Conservation (phyloP, 345 rosid genomes). For the Syzygium jambos region DNA sequence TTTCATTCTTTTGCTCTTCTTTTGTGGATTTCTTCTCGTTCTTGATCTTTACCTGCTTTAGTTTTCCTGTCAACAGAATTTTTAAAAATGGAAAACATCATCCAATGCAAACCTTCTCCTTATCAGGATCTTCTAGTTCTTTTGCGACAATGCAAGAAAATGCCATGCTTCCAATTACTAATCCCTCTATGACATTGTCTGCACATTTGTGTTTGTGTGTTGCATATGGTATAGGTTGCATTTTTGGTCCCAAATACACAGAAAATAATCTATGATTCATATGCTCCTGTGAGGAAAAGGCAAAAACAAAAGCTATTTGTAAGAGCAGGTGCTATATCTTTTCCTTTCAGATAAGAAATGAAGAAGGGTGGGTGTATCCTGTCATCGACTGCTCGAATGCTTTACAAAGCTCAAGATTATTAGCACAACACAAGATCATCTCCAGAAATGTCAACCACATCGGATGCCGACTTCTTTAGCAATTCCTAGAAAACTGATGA, state of each 20-base stretch:
- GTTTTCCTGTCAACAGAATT: constrained; percentile 34
- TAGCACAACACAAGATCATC: not conserved
- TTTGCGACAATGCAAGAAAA: not conserved
- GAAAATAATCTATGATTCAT: not conserved
- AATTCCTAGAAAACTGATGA: not conserved
- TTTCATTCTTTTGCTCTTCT: constrained; percentile 49
- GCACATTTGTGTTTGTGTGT: not conserved
- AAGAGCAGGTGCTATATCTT: not conserved
- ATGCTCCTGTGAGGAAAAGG: not conserved
- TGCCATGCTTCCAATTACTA: not conserved
- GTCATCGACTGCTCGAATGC: not conserved
- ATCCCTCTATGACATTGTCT: not conserved
- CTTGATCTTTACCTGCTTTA: constrained; percentile 62
- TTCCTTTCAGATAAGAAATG: not conserved
- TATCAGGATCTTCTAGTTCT: not conserved
- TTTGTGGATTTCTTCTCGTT: constrained; percentile 42
- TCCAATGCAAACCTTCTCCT: not conserved
- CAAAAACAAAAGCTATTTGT: not conserved
- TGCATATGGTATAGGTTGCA: not conserved
- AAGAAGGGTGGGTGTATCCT: not conserved
- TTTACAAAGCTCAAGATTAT: not conserved
- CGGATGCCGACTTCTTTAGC: not conserved
- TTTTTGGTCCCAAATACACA: not conserved
- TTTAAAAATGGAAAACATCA: not conserved
- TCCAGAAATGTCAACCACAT: not conserved